Evolutionary conservation across 1,139 yeast genomes (phyloP).

Genomic region (Arxiozyma heterogenica): DNA sequence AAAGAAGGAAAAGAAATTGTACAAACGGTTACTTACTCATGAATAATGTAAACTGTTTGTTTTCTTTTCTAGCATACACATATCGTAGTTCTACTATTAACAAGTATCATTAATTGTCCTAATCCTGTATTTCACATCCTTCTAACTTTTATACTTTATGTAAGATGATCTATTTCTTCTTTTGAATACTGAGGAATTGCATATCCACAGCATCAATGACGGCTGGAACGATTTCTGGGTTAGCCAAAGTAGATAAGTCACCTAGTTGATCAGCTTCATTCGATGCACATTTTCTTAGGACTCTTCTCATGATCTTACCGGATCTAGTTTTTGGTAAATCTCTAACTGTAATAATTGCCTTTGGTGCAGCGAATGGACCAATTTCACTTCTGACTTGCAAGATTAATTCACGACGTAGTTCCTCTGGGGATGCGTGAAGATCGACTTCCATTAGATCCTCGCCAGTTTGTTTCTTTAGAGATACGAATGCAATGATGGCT

Average conservation of each 20-base stretch:
- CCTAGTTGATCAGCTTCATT: slow-evolving; percentile 91
- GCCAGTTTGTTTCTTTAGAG: slow-evolving; percentile 41
- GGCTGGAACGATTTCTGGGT: slow-evolving; percentile 76
- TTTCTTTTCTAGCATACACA: not conserved
- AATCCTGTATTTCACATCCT: not conserved
- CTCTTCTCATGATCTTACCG: slow-evolving; percentile 98
- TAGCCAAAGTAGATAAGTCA: slow-evolving; percentile 82
- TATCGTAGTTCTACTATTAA: no score
- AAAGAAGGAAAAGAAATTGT: not conserved
- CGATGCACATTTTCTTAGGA: slow-evolving; percentile 82
- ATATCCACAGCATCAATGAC: slow-evolving; percentile 43
- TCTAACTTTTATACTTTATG: not conserved
- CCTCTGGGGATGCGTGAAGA: slow-evolving; percentile 37
- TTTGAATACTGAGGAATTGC: slow-evolving; percentile 21
- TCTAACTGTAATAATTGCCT: slow-evolving; percentile 72
- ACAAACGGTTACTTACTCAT: not conserved
- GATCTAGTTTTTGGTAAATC: slow-evolving; percentile 97
- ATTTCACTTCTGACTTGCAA: slow-evolving; percentile 86
- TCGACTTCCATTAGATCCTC: slow-evolving; percentile 36
- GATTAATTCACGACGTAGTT: slow-evolving; percentile 66
- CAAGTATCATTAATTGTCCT: not conserved
- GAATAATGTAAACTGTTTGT: not conserved
- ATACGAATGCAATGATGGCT: slow-evolving; percentile 90
- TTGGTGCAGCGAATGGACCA: slow-evolving; percentile 99
- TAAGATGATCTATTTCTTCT: slow-evolving; percentile 6